Evolutionary conservation across 768 basidiomycete genomes (phyloP), one percentile per base, ranked within the genome.

Genomic region (Rhodotorula toruloides): DNA sequence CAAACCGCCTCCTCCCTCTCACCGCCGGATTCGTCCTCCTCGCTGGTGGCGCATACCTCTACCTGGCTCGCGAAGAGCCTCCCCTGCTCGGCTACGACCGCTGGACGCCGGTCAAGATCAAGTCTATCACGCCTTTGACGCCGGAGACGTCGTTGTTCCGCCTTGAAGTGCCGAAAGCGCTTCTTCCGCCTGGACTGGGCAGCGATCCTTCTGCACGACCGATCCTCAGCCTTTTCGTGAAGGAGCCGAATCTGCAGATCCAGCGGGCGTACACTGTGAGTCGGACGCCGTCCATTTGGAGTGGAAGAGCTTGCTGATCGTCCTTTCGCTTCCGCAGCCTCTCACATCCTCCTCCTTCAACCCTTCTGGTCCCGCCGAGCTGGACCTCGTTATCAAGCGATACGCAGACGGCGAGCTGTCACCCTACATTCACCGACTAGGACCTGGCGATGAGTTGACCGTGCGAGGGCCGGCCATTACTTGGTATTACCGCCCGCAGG

Each of bases 221-320:
- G 6, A 63, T 75, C 34, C 63, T 71, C 58, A 70, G 69, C 27
- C 17, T 75, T 27, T 74, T 63, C 40, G 58, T 74, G 36, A 71
- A 70, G 43, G 71, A 75, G 54, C 74, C 74, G 14, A 70, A 62
- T 8, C 40, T 75, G 11, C 73, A 74, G 58, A 75, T 75, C n/a
- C 72, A 75, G 56, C 32, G 74, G 1, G 68, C 74, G 0, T 75
- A 75, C 37, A 75, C 74, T 3, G 70, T 71, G 44, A 29, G 61
- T 27, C 1, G 3, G 6, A 1, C 16, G 40, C n/a, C 37, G 0
- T 40, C 11, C 25, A 17, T 12, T 16, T 44, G 36, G 3, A 29
- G 3, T 4, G n/a, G n/a, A n/a, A n/a, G n/a, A n/a, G n/a, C 21
- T 44, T 32, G 8, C 54, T 52, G 4, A 50, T 27, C 31, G 34